phyloP scores from a whole-genome alignment of 306 rosid species.

The Ormosia emarginata region DNA sequence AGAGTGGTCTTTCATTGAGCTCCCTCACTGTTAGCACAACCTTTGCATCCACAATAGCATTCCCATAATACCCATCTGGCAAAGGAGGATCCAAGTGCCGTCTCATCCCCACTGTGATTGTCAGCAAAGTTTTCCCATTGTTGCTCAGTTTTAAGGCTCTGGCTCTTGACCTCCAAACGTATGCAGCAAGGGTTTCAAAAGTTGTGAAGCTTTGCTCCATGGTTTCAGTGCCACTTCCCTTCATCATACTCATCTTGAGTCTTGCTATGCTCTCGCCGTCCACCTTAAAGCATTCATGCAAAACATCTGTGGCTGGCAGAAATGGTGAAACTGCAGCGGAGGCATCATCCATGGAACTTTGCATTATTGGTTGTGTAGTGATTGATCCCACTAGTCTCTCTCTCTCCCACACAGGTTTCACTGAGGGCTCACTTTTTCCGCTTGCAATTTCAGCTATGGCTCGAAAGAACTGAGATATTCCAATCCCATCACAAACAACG shows the following conservation, averaged over 20 bases:
- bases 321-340: slow-evolving; percentile 28
- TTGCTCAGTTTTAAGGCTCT: slow-evolving; percentile 24
- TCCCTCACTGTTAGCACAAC: slow-evolving; percentile 26
- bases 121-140: slow-evolving; percentile 4
- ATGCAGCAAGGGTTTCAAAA: slow-evolving; percentile 30
- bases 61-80: slow-evolving; percentile 46
- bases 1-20: slow-evolving; percentile 18
- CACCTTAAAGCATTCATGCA: slow-evolving; percentile 18
- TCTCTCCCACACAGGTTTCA: slow-evolving; percentile 53
- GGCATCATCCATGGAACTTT: not conserved
- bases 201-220: not conserved
- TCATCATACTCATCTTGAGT: slow-evolving; percentile 20
- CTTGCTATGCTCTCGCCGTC: slow-evolving; percentile 16
- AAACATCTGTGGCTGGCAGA: not conserved
- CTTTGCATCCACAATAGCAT: not conserved
- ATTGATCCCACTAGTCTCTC: slow-evolving; percentile 29
- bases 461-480: slow-evolving; percentile 35
- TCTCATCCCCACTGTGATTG: slow-evolving; percentile 11
- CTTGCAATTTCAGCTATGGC: slow-evolving; percentile 33
- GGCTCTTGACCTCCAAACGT: slow-evolving; percentile 38
- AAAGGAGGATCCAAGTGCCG: slow-evolving; percentile 20
- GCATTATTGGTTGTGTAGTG: not conserved
- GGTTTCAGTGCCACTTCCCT: not conserved
- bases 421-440: slow-evolving; percentile 31
- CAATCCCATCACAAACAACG: slow-evolving; percentile 33